A percentile compares a stretch with the other conserved stretches of the same genome.
phyloP scores from a whole-genome alignment of 1,284 basidiomycete species.

The Vanrija sp. region DNA sequence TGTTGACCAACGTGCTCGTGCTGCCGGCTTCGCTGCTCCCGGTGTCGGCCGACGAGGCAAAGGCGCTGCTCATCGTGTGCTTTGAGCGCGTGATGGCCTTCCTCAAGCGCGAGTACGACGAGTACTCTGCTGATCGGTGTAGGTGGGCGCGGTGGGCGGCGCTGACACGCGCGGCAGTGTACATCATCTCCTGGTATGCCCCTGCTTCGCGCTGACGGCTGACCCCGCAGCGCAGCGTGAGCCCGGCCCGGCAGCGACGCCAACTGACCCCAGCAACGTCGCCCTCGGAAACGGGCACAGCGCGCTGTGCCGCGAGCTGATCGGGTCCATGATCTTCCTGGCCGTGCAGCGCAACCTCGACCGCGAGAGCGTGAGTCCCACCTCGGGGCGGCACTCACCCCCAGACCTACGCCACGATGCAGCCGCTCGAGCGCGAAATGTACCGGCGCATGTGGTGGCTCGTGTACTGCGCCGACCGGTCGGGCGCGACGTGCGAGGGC shows the following conservation, averaged over 20 bases:
- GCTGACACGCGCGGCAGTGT: background rate
- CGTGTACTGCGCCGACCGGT: slow-evolving; percentile 1
- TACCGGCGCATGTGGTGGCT: slow-evolving; percentile 7
- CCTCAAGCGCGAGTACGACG: background rate
- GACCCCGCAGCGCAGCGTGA: background rate
- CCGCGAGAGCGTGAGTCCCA: background rate
- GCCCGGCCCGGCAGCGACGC: background rate
- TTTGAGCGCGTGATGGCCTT: background rate
- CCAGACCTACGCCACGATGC: background rate
- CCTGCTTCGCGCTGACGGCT: background rate
- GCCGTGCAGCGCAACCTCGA: slow-evolving; percentile 4
- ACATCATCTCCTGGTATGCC: background rate
- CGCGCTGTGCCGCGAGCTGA: background rate
- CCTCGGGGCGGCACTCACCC: background rate
- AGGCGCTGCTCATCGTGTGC: slow-evolving; percentile 10
- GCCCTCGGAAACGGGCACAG: background rate
- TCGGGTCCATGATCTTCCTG: slow-evolving; percentile 4
- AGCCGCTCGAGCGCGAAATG: slow-evolving; percentile 6
- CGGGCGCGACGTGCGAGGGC: background rate
- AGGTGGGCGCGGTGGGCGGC: background rate
- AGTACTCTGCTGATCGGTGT: background rate
- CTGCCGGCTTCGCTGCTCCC: slow-evolving; percentile 15
- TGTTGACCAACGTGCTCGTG: slow-evolving; percentile 72
- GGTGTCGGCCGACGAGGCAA: slow-evolving; percentile 7
- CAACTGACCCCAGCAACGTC: background rate